Evolutionary conservation across 1,284 basidiomycete species (phyloP).

Genomic region (Sutorius eximius): DNA sequence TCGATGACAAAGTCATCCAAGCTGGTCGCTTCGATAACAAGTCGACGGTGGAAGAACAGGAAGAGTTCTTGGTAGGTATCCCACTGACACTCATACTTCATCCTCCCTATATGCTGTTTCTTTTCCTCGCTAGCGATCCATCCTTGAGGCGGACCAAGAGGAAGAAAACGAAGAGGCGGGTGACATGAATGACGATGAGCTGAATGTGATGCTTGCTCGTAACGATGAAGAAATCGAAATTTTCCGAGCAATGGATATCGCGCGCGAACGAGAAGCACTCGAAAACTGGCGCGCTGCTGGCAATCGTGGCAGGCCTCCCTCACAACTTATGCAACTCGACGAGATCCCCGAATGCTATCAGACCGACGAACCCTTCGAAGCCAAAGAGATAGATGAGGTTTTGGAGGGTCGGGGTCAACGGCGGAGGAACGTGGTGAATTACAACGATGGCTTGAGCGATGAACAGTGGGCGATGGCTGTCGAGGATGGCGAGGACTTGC

Average conservation of each 20-base stretch:
- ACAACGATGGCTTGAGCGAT: slow-evolving; percentile 93
- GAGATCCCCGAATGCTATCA: slow-evolving; percentile 95
- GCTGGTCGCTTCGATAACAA: slow-evolving; percentile 99
- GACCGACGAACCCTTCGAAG: slow-evolving; percentile 76
- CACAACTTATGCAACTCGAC: slow-evolving; percentile 80
- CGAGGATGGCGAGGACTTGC: slow-evolving; percentile 85
- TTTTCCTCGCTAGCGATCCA: slow-evolving; percentile 60
- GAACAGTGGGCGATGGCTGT: slow-evolving; percentile 92
- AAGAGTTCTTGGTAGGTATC: slow-evolving; percentile 80
- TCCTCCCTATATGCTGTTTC: slow-evolving; percentile 2
- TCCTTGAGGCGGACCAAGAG: slow-evolving; percentile 88
- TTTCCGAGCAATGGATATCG: slow-evolving; percentile 85
- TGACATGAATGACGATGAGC: slow-evolving; percentile 96
- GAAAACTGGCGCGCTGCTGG: slow-evolving; percentile 76
- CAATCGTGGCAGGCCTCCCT: slow-evolving; percentile 78
- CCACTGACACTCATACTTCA: neutral
- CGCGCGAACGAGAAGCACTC: slow-evolving; percentile 73
- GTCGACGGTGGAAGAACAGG: slow-evolving; percentile 96
- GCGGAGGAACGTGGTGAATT: slow-evolving; percentile 82
- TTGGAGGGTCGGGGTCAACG: slow-evolving; percentile 84
- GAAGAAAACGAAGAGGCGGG: slow-evolving; percentile 92
- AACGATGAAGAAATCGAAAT: slow-evolving; percentile 76
- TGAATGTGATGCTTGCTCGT: slow-evolving; percentile 92
- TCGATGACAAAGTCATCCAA: slow-evolving; percentile 99
- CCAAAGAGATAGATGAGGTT: slow-evolving; percentile 65